Evolutionary conservation across 164 flowering plant genomes (phyloP).

Genomic region (Stephania japonica): DNA sequence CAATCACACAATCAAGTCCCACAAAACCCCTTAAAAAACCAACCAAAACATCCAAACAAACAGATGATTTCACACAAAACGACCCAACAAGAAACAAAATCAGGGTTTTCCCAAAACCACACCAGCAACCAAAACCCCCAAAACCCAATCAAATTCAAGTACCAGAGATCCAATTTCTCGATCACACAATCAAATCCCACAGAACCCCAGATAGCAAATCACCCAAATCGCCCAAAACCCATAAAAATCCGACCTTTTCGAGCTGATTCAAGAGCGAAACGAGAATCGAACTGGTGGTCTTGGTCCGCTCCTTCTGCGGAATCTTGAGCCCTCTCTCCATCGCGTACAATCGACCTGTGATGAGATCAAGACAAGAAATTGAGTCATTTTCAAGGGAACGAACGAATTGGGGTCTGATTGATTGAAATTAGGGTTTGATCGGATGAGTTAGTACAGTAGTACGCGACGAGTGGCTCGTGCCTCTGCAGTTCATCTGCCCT

Average conservation of each 20-base stretch:
- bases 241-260: constrained; percentile 52
- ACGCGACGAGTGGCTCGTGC: constrained; percentile 95
- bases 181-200: not conserved
- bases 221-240: not conserved
- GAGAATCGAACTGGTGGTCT: constrained; percentile 76
- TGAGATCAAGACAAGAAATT: not conserved
- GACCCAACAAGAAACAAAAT: not conserved
- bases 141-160: no score
- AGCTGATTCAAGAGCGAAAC: constrained; percentile 93
- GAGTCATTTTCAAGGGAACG: not conserved
- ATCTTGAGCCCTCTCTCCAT: constrained; percentile 91
- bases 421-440: constrained; percentile 2
- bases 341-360: constrained; percentile 84
- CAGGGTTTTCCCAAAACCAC: not conserved
- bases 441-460: constrained; percentile 53
- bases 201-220: not conserved
- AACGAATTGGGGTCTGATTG: not conserved
- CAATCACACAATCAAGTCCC: not conserved
- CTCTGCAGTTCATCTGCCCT: constrained; percentile 95
- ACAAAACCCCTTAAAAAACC: not conserved
- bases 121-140: no score
- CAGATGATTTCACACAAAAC: no score
- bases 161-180: not conserved
- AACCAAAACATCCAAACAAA: not conserved
- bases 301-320: constrained; percentile 69